phyloP scores from a whole-genome alignment of 176 grass and related monocot species.

The Avena eriantha region DNA sequence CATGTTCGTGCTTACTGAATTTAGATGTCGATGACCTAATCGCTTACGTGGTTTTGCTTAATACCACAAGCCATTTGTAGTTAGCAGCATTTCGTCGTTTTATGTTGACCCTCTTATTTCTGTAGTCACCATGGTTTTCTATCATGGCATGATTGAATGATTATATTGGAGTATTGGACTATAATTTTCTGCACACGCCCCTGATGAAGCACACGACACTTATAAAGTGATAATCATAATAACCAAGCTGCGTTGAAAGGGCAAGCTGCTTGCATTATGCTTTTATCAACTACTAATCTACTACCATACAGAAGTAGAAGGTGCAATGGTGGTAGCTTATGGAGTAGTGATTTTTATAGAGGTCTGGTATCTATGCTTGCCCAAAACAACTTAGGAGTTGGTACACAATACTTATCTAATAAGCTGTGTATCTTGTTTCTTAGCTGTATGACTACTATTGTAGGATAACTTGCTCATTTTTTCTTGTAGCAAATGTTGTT shows the following conservation, averaged over 20 bases:
- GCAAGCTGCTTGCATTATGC: not conserved
- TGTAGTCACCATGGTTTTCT: not conserved
- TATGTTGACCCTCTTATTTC: not conserved
- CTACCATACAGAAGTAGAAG: not conserved
- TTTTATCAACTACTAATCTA: not conserved
- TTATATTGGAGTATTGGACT: not conserved
- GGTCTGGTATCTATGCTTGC: not conserved
- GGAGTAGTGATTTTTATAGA: constrained; percentile 24
- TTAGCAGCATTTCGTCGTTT: not conserved
- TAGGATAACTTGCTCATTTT: not conserved
- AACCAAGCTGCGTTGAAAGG: not conserved
- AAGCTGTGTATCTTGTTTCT: constrained; percentile 2
- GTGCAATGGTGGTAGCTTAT: not conserved
- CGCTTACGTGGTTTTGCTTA: constrained; percentile 2
- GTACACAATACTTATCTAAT: not conserved
- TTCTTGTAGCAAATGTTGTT: constrained; percentile 2
- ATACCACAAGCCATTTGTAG: constrained; percentile 14
- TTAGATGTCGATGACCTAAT: constrained; percentile 31
- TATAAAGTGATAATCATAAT: not conserved
- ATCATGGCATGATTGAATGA: not conserved
- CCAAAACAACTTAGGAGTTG: not conserved
- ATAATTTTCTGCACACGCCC: not conserved
- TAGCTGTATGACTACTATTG: not conserved
- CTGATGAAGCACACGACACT: not conserved
- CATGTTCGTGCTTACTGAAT: constrained; percentile 25